A percentile compares a stretch with the other conserved stretches of the same genome.
Conservation (phyloP, 2,329 filamentous ascomycete genomes). For the Immersiporthe knoxdaviesiana region DNA sequence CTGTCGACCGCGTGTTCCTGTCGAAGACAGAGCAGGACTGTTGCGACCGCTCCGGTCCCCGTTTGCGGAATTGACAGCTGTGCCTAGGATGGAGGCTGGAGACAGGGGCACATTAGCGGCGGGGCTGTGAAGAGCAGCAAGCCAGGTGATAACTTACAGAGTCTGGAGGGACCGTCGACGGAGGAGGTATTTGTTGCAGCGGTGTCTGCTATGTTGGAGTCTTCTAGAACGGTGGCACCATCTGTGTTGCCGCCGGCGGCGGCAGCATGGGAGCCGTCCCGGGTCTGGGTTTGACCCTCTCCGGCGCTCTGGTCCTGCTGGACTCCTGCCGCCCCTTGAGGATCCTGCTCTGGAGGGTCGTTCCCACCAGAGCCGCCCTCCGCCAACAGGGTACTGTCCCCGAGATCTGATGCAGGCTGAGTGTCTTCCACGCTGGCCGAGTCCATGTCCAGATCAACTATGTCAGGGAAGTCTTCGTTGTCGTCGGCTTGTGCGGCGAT, state of each 20-base stretch:
- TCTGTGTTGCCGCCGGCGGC: slow-evolving; percentile 23
- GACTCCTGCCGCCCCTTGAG: background rate
- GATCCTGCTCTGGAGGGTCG: background rate
- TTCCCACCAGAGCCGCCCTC: slow-evolving; percentile 2
- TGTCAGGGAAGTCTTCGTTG: slow-evolving; percentile 12
- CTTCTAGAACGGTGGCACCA: slow-evolving; percentile 22
- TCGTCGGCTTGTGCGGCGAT: slow-evolving; percentile 14
- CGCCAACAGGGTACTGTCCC: slow-evolving; percentile 8
- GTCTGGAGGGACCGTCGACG: slow-evolving; percentile 31
- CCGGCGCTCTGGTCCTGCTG: slow-evolving; percentile 4
- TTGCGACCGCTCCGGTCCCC: slow-evolving; percentile 66
- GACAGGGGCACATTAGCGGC: slow-evolving; percentile 5
- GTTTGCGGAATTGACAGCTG: slow-evolving; percentile 15
- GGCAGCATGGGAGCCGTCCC: slow-evolving; percentile 17
- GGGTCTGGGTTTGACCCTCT: slow-evolving; percentile 15
- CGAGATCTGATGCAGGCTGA: slow-evolving; percentile 21
- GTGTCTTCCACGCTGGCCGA: slow-evolving; percentile 24
- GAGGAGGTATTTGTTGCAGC: slow-evolving; percentile 31
- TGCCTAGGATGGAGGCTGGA: slow-evolving; percentile 32
- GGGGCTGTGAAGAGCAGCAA: slow-evolving; percentile 8
- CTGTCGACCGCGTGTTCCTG: slow-evolving; percentile 73
- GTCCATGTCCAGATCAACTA: slow-evolving; percentile 21
- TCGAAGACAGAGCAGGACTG: slow-evolving; percentile 64
- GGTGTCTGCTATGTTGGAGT: slow-evolving; percentile 25
- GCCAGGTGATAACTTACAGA: slow-evolving; percentile 33